Conservation (phyloP, 2,329 filamentous ascomycete species). For the Paraconiothyrium brasiliense region DNA sequence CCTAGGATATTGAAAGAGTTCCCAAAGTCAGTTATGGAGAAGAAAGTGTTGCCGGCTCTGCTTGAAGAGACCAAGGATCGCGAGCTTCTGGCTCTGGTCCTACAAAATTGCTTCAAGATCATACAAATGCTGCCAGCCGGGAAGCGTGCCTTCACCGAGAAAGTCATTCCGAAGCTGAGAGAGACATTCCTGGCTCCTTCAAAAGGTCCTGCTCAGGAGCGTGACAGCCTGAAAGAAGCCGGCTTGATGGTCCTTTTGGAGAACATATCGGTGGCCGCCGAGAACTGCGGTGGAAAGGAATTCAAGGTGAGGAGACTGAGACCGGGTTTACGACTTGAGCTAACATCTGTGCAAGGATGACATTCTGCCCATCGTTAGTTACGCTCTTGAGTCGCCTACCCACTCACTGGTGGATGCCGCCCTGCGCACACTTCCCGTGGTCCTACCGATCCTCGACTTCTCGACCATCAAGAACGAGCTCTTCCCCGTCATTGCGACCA, state of each 20-base stretch:
- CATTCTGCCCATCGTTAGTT: slow-evolving; percentile 83
- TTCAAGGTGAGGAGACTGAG: slow-evolving; percentile 70
- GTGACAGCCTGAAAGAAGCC: slow-evolving; percentile 84
- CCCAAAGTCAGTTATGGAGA: slow-evolving; percentile 91
- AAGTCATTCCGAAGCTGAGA: slow-evolving; percentile 83
- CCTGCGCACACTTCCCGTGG: slow-evolving; percentile 76
- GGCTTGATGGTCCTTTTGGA: slow-evolving; percentile 92
- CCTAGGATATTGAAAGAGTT: slow-evolving; percentile 90
- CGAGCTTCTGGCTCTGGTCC: slow-evolving; percentile 82
- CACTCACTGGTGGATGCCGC: slow-evolving; percentile 89
- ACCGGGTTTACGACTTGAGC: neutral
- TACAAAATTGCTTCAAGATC: slow-evolving; percentile 94
- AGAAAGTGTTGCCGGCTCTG: slow-evolving; percentile 88
- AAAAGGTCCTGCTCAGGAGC: slow-evolving; percentile 66
- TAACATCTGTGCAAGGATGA: slow-evolving; percentile 86
- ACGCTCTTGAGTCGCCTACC: slow-evolving; percentile 87
- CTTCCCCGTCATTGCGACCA: slow-evolving; percentile 88
- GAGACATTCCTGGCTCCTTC: slow-evolving; percentile 77
- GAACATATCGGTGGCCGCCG: slow-evolving; percentile 77
- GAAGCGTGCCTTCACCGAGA: slow-evolving; percentile 82
- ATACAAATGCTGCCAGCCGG: slow-evolving; percentile 77
- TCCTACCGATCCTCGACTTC: slow-evolving; percentile 92
- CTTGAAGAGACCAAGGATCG: slow-evolving; percentile 94
- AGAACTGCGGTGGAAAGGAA: slow-evolving; percentile 87
- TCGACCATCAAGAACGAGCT: slow-evolving; percentile 97